Evolutionary conservation across 2,329 filamentous ascomycete species (phyloP).

Genomic region (Nemania diffusa): DNA sequence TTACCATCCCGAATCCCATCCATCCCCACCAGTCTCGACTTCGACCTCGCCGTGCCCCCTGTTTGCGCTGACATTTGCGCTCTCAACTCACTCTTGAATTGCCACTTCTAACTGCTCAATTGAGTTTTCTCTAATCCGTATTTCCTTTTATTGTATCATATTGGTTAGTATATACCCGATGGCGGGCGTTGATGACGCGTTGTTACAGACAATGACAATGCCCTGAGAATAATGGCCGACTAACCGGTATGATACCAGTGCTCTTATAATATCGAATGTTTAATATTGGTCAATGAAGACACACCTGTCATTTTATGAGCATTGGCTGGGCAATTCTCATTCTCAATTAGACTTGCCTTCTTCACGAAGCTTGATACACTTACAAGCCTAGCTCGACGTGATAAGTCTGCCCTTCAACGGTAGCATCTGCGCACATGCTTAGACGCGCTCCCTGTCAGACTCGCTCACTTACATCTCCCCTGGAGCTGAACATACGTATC

Average conservation of each 20-base stretch:
- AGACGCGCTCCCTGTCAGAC: conserved; percentile 35
- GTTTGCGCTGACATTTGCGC: conserved; percentile 29
- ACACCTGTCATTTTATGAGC: conserved; percentile 29
- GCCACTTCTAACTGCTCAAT: conserved; percentile 43
- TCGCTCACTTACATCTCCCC: conserved; percentile 37
- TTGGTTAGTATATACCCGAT: conserved; percentile 55
- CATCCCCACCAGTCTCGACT: conserved; percentile 37
- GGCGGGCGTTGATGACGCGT: conserved; percentile 28
- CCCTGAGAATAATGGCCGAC: conserved; percentile 34
- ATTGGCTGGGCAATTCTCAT: conserved; percentile 31
- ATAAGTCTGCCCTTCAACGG: conserved; percentile 6
- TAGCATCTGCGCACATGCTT: conserved; percentile 32
- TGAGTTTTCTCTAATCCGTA: conserved; percentile 43
- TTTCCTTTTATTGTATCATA: conserved; percentile 54
- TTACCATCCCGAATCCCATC: conserved; percentile 42
- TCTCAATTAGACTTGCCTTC: conserved; percentile 37
- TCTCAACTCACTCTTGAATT: conserved; percentile 34
- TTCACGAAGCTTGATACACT: conserved; percentile 17
- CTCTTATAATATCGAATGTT: conserved; percentile 49
- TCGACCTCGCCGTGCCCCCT: conserved; percentile 37
- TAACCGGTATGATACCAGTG: conserved; percentile 43
- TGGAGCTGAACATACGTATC: conserved; percentile 9
- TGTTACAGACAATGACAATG: conserved; percentile 32
- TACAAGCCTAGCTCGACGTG: conserved; percentile 13
- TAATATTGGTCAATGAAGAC: conserved; percentile 45